phyloP scores from a whole-genome alignment of 345 rosid genomes.

The Microcos paniculata region DNA sequence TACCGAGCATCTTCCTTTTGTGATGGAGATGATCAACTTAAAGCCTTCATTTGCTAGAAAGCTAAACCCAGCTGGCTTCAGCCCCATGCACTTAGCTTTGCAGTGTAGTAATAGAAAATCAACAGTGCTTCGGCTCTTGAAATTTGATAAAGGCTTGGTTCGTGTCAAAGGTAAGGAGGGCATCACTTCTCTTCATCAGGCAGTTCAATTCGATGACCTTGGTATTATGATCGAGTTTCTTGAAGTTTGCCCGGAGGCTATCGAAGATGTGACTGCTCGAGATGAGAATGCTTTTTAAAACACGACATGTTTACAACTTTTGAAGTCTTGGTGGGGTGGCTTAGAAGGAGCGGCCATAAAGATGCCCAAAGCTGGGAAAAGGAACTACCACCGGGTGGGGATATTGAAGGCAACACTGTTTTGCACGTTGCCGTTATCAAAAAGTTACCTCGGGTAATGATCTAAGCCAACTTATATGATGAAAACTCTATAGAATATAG shows the following conservation, averaged over 20 bases:
- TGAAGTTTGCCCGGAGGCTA: conserved; percentile 7
- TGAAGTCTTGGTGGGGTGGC: background rate
- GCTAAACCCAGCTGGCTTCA: conserved; percentile 13
- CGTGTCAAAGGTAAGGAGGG: conserved; percentile 24
- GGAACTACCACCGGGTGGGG: background rate
- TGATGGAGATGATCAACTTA: conserved; percentile 19
- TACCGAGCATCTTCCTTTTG: conserved; percentile 7
- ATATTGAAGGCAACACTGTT: background rate
- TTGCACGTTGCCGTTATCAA: background rate
- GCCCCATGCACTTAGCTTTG: conserved; percentile 10
- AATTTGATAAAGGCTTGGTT: conserved; percentile 10
- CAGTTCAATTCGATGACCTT: background rate
- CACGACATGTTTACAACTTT: background rate
- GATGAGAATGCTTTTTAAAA: conserved; percentile 9
- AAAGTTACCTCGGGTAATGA: background rate
- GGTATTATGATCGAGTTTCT: background rate
- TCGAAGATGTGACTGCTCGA: conserved; percentile 11
- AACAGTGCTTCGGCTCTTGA: background rate
- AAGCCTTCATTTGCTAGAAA: conserved; percentile 23
- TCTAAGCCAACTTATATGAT: too few relatives aligned
- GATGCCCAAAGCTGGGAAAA: background rate
- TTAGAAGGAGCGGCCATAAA: background rate
- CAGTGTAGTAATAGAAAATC: background rate
- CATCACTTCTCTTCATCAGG: conserved; percentile 24
- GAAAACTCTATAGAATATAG: too few relatives aligned